Conservation (phyloP, 345 rosid genomes). For the Nephelium lappaceum region DNA sequence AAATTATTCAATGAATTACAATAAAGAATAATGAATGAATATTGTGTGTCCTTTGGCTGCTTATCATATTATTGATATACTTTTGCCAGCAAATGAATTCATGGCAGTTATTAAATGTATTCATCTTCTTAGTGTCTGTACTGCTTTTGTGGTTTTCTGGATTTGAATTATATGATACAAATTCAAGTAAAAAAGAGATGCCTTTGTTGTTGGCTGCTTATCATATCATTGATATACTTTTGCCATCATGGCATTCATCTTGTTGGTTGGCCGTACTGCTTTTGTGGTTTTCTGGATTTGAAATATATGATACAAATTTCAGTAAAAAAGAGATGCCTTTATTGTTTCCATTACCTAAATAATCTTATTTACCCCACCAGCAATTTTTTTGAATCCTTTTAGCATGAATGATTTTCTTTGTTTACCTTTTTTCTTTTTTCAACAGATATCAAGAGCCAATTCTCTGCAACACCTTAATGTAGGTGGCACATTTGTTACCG, state of each 20-base stretch:
- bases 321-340: background rate
- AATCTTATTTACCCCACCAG: background rate
- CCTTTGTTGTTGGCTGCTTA: background rate
- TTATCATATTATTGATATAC: background rate
- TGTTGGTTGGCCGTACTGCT: background rate
- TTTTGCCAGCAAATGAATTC: no score
- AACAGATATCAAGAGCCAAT: conserved; percentile 68
- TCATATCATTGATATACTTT: no score
- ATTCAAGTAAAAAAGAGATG: background rate
- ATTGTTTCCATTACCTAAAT: background rate
- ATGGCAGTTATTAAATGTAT: no score
- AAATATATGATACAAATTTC: background rate
- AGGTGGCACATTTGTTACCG: conserved; percentile 92
- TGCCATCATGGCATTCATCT: no score
- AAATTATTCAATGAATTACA: background rate
- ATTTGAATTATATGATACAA: background rate
- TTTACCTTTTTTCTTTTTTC: background rate
- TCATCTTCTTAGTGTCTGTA: background rate
- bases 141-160: background rate
- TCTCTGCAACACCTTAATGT: conserved; percentile 78
- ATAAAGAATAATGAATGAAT: background rate
- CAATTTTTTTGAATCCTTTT: background rate
- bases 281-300: background rate
- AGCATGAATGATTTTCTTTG: background rate
- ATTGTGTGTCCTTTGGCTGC: background rate